Percentiles rank a stretch among this genome's conserved stretches.
These are phyloP conservation scores for Ceratocystis cacaofunesta DNA, from an alignment of 2,329 filamentous ascomycete genomes.

Conservation along the genomic window DNA sequence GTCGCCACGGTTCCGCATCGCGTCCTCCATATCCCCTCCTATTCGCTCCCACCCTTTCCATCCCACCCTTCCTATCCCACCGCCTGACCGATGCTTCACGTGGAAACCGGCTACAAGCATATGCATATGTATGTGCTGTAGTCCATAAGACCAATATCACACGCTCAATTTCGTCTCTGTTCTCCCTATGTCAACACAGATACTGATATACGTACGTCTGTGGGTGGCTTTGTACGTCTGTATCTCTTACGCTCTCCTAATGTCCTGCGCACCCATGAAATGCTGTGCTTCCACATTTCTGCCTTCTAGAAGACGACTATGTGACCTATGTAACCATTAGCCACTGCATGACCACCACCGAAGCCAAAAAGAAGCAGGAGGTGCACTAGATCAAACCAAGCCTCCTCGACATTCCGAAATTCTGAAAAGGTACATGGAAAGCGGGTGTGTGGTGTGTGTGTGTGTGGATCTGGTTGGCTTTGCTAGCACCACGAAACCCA, in stretches of 20 bases:
- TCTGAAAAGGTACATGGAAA: no score
- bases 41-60: neutral
- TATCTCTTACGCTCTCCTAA: neutral
- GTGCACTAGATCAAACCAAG: neutral
- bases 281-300: neutral
- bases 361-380: neutral
- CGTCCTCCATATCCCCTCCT: neutral
- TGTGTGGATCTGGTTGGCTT: neutral
- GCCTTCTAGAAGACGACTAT: neutral
- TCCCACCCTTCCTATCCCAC: neutral
- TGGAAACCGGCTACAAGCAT: constrained; percentile 9
- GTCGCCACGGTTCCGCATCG: neutral
- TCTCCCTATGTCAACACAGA: neutral
- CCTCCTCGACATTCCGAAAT: no score
- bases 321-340: neutral
- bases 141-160: constrained; percentile 18
- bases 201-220: neutral
- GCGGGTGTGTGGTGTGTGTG: neutral
- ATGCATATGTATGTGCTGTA: constrained; percentile 33
- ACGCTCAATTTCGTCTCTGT: neutral
- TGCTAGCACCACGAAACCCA: neutral
- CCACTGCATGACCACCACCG: neutral
- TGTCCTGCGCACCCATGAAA: neutral
- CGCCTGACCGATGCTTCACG: no score
- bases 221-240: neutral